Evolutionary conservation across 352 stramenopile species (phyloP).

Genomic region (Globisporangium alternatum): DNA sequence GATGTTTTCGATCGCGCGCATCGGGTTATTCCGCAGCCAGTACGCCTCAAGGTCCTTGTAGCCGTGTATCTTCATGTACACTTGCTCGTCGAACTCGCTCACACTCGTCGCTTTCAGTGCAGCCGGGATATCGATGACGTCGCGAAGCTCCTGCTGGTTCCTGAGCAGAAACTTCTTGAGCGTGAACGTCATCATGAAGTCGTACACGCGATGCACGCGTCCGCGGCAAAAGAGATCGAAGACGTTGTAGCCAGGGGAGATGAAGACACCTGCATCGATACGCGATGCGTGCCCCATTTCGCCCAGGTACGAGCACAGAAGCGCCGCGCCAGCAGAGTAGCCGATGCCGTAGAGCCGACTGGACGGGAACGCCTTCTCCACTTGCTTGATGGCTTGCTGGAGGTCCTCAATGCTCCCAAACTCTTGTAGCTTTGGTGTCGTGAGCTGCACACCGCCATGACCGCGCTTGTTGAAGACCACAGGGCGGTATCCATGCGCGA

Average conservation of each 20-base stretch:
- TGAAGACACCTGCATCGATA: constrained; percentile 54
- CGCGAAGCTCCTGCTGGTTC: constrained; percentile 39
- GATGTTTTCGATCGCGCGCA: constrained; percentile 57
- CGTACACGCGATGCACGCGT: constrained; percentile 65
- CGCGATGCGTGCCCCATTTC: constrained; percentile 51
- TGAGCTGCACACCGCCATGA: constrained; percentile 57
- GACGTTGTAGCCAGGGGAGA: constrained; percentile 77
- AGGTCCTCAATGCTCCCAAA: constrained; percentile 74
- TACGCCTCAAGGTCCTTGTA: constrained; percentile 63
- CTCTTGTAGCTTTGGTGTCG: constrained; percentile 61
- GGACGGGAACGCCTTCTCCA: constrained; percentile 43
- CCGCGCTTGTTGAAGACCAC: constrained; percentile 87
- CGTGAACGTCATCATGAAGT: constrained; percentile 76
- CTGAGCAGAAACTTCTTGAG: constrained; percentile 65
- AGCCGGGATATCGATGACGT: constrained; percentile 43
- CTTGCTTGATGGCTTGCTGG: constrained; percentile 42
- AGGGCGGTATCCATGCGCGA: constrained; percentile 59
- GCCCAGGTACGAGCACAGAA: constrained; percentile 73
- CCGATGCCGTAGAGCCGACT: constrained; percentile 65
- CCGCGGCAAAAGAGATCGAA: constrained; percentile 70
- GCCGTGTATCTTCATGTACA: constrained; percentile 82
- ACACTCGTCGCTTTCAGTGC: constrained; percentile 55
- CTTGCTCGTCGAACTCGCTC: constrained; percentile 66
- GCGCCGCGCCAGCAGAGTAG: constrained; percentile 64
- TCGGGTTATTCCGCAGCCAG: constrained; percentile 75